Percentiles rank a stretch among this genome's conserved stretches.
phyloP scores from a whole-genome alignment of 768 basidiomycete species.

The Termitomyces sp. region DNA sequence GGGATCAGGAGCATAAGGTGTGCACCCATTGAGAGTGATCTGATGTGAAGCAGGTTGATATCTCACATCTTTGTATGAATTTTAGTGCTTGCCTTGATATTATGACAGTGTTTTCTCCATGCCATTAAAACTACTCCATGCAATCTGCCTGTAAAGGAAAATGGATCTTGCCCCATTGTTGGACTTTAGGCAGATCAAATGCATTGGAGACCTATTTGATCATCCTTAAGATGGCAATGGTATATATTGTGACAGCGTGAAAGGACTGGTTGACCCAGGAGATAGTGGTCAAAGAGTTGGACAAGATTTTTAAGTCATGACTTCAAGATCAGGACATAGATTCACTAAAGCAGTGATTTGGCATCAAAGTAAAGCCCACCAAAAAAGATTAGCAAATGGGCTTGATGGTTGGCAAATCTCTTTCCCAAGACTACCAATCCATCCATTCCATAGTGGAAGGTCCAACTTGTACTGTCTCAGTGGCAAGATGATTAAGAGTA shows the following conservation, averaged over 20 bases:
- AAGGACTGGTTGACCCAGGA: too few species aligned
- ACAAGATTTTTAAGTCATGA: too few species aligned
- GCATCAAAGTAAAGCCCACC: neutral
- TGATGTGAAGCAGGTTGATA: neutral
- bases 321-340: neutral
- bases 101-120: neutral
- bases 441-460: neutral
- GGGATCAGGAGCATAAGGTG: constrained; percentile 1
- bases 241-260: too few species aligned
- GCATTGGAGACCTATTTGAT: too few species aligned
- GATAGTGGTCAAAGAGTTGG: too few species aligned
- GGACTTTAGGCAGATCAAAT: too few species aligned
- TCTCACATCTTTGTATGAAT: neutral
- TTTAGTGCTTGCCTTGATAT: neutral
- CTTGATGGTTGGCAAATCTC: neutral
- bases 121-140: neutral
- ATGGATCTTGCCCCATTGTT: neutral
- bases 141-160: neutral
- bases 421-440: neutral
- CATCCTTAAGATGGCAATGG: too few species aligned
- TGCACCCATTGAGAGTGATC: neutral
- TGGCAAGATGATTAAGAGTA: neutral
- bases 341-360: neutral
- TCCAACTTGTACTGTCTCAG: neutral
- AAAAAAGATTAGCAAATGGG: neutral